Percentiles rank a stretch among this genome's conserved stretches.
Conservation (phyloP, 805 yeast genomes). For the Candida ortonii region DNA sequence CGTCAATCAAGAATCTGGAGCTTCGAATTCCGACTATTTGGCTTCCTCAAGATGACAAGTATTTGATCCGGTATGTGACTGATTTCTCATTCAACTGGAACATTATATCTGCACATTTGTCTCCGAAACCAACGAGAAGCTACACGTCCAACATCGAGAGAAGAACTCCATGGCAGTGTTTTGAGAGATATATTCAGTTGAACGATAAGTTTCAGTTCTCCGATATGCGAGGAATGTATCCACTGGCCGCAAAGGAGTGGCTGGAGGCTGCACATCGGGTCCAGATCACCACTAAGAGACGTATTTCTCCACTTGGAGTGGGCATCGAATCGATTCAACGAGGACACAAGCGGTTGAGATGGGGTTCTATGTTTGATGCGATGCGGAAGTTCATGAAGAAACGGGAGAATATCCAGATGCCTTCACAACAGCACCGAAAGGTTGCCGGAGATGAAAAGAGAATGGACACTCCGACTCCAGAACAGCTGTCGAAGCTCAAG, state of each 20-base stretch:
- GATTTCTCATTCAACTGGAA: conserved; percentile 93
- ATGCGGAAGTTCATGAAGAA: conserved; percentile 86
- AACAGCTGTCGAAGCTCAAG: conserved; percentile 79
- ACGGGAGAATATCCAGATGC: conserved; percentile 72
- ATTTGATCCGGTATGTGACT: conserved; percentile 74
- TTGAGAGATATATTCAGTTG: conserved; percentile 91
- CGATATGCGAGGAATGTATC: conserved; percentile 85
- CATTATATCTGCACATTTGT: conserved; percentile 76
- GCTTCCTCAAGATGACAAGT: conserved; percentile 91
- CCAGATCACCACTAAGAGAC: conserved; percentile 81
- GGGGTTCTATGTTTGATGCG: conserved; percentile 98
- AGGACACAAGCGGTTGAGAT: conserved; percentile 85
- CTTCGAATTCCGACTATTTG: conserved; percentile 90
- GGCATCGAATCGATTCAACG: conserved; percentile 89
- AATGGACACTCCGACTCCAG: conserved; percentile 70
- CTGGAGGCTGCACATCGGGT: conserved; percentile 85
- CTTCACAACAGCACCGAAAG: conserved; percentile 41
- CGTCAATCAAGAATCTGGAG: conserved; percentile 75
- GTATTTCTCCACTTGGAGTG: conserved; percentile 92
- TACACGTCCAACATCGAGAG: conserved; percentile 88
- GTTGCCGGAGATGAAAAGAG: conserved; percentile 26
- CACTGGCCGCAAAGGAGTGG: conserved; percentile 86
- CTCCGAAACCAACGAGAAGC: conserved; percentile 60
- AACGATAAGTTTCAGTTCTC: conserved; percentile 82
- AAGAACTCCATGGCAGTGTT: conserved; percentile 98